Base-by-base conservation (phyloP, 371 early-diverging fungal genomes). In the Haplosporangium sp. region DNA sequence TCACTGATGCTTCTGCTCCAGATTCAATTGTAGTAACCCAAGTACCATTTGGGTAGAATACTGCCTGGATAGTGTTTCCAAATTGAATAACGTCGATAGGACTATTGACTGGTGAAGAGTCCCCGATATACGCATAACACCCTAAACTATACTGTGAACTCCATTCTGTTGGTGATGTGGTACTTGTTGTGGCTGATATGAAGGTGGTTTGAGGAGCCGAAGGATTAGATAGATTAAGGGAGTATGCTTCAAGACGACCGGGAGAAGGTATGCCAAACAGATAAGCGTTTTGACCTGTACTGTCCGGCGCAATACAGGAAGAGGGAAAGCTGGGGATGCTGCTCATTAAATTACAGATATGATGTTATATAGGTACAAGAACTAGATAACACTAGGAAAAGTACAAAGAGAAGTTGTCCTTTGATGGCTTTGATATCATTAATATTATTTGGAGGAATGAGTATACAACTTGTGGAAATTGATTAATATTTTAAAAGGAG, bases 11-110 rank as follows among this genome's bases (percentile, higher is more conserved):
- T 19, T 44, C 73, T 3, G 64, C 48, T 17, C 61, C 37, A 1
- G 72, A 27, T 35, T 45, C 64, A 61, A 61, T 56, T 7, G 48
- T 50, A 1, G 37, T 70, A 27, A 53, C n/a, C 79, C 79, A 78
- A 53, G 79, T 78, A 7, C 79, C 79, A 20, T 78, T 71, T n/a
- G 79, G 71, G 20, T 38, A 70, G 61, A 78, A 74, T 15, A 61
- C 39, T 8, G 73, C 60, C 61, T 77, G 65, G 9, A 50, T 19
- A 0, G 65, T 53, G 27, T 42, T 62, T 3, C 74, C 79, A 38
- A 78, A 78, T 39, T 78, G 79, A 6, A 78, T 3, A 42, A 78
- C 34, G 35, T 27, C 70, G 55, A 78, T 72, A 58, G 74, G 64
- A 42, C 57, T 40, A 53, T 67, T 53, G 44, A 48, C 8, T 3